Base-by-base conservation (phyloP, 345 rosid species). In the Sisymbrium irio region DNA sequence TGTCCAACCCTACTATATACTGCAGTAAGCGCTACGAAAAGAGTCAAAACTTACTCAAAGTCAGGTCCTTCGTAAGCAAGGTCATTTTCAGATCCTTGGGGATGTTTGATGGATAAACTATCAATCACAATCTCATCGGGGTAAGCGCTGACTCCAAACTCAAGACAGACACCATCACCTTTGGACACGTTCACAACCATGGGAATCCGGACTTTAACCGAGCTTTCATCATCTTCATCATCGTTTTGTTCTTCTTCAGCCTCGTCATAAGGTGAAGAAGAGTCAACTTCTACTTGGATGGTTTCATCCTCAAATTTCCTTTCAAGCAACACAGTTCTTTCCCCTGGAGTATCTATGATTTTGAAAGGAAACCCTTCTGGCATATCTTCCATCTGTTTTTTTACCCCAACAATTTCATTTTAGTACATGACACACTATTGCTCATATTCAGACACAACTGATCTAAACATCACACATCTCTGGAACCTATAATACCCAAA, bases 1-100 rank as follows among this genome's bases (percentile, higher is more conserved):
- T 2, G 46, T 45, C 32, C 14, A 49, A 25, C 28, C 44, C 42
- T 62, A 71, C 41, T n/a, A 64, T 2, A 35, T 3, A 33, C 3
- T 25, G 17, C 44, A 64, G 41, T 27, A 55, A 9, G 8, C 19
- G 2, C n/a, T 12, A 19, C 2, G 30, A 8, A 18, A 47, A 4
- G n/a, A 76, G 62, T 0, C 0, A 6, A 65, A 65, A 49, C 89
- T 82, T 80, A 89, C 92, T 44, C 32, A 66, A 87, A 87, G 55
- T 85, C 90, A 25, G 96, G 96, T 25, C 92, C 92, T 72, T 83
- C 86, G 45, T 87, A 89, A 8, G 87, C 78, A 76, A 89, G 87
- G 19, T 76, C 77, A 10, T 61, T 42, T 0, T 44, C 65, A 36
- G 70, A 46, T 49, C 79, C 90, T 42, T 79, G 75, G 3, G 80